Percentiles rank a stretch among this genome's conserved stretches.
These are phyloP conservation scores for Phyllosticta ampelicida DNA, from an alignment of 2,329 filamentous ascomycete genomes.

Conservation along the genomic window DNA sequence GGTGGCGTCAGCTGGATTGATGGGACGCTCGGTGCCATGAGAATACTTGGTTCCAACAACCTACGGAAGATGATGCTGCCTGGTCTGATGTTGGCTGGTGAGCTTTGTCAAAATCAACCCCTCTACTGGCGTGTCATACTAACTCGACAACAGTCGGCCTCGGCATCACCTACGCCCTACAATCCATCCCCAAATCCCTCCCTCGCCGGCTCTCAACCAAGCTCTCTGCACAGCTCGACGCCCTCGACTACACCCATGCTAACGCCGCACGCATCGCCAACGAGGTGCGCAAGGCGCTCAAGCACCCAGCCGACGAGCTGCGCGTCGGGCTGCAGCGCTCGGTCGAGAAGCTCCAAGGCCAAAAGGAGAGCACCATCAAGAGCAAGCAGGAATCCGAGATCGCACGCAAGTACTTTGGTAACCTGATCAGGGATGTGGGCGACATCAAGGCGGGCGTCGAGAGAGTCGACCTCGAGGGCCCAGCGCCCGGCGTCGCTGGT, in stretches of 20 bases:
- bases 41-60: slow-evolving; percentile 70
- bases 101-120: slow-evolving; percentile 29
- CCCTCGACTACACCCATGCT: slow-evolving; percentile 84
- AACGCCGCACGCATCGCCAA: slow-evolving; percentile 77
- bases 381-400: slow-evolving; percentile 73
- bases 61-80: slow-evolving; percentile 71
- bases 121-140: neutral
- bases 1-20: slow-evolving; percentile 85
- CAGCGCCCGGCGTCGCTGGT: slow-evolving; percentile 34
- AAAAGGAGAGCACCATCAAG: slow-evolving; percentile 75
- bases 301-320: slow-evolving; percentile 76
- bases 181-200: slow-evolving; percentile 79
- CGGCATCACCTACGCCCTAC: slow-evolving; percentile 68
- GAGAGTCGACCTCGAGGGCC: slow-evolving; percentile 42
- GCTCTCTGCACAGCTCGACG: slow-evolving; percentile 65
- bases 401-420: slow-evolving; percentile 81
- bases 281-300: slow-evolving; percentile 80
- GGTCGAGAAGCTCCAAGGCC: slow-evolving; percentile 68
- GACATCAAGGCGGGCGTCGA: slow-evolving; percentile 40
- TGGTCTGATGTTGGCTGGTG: slow-evolving; percentile 67
- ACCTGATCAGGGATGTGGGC: slow-evolving; percentile 57
- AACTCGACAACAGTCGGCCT: slow-evolving; percentile 47
- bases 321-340: slow-evolving; percentile 72
- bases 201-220: slow-evolving; percentile 78
- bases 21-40: slow-evolving; percentile 69